Base-by-base conservation (phyloP, 1,284 basidiomycete genomes). In the Puccinia brachypodii region DNA sequence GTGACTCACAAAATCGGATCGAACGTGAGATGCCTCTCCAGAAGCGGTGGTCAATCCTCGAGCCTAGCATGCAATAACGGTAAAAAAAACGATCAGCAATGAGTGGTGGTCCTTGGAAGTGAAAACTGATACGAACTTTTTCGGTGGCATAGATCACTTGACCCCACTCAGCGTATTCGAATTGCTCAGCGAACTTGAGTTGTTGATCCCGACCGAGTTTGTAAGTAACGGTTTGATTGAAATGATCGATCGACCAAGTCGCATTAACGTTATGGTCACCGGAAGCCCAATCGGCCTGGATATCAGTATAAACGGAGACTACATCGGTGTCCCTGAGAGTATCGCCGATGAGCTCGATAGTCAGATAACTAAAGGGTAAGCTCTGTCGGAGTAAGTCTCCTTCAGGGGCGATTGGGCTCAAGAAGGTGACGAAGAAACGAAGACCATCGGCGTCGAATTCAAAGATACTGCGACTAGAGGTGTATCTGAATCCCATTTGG, bases 141-240 rank as follows among this genome's bases (percentile, higher is more conserved):
- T 47, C 68, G 16, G 84, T 84, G 44, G 85, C 84, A 62, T 84
- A 86, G 22, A 84, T 84, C 8, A 83, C 84, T 53, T 83, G 83
- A 40, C 85, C 85, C 85, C 85, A 86, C 71, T 86, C 85, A 68
- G 85, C 85, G 25, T 85, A 83, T 81, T 86, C 85, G n/a, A 84
- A 83, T 83, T 82, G 84, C 81, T 86, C 85, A 50, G 83, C 83
- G 81, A 85, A 86, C 19, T 82, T 74, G 73, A 85, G 74, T n/a
- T 84, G 85, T 16, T 83, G 76, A 69, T 83, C 83, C 66, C 85
- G 83, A 7, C 82, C 79, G 44, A 86, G 40, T 36, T 85, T 84
- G 82, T 84, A 86, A 31, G 25, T 28, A 19, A 83, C 82, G 9
- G 84, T 82, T 62, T 85, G 83, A 66, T 83, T 79, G 66, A 82